A percentile compares a stretch with the other conserved stretches of the same genome.
Conservation (phyloP, 768 basidiomycete species). For the Auriscalpium vulgare region DNA sequence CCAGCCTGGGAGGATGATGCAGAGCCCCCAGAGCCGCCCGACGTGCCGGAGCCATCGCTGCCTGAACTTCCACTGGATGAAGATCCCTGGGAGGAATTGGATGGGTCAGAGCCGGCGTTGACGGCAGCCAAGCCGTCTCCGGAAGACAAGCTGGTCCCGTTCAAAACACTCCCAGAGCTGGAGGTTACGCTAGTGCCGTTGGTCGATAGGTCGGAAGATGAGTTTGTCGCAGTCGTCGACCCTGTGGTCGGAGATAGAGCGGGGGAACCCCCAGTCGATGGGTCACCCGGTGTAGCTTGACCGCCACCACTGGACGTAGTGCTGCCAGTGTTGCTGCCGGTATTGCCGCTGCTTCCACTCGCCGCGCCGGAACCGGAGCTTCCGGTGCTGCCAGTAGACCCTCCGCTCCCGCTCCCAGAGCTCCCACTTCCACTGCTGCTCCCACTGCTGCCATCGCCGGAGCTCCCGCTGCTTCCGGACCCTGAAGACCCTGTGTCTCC, state of each 20-base stretch:
- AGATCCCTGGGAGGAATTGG: neutral
- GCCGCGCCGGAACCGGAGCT: neutral
- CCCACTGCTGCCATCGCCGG: neutral
- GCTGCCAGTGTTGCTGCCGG: neutral
- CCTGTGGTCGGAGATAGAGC: neutral
- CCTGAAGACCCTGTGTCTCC: neutral
- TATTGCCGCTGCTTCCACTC: neutral
- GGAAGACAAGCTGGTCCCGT: neutral
- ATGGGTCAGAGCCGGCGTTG: neutral
- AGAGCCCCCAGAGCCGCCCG: neutral
- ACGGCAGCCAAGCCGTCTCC: neutral
- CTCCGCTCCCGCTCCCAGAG: neutral
- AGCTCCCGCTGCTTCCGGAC: neutral
- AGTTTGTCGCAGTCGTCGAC: neutral
- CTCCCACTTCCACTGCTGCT: neutral
- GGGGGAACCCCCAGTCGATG: neutral
- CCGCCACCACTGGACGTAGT: neutral
- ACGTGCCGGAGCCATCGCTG: neutral
- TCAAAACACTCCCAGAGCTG: neutral
- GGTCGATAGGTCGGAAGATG: neutral
- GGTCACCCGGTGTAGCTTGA: neutral
- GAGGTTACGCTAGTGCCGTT: neutral
- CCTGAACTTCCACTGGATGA: neutral
- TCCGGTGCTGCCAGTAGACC: neutral
- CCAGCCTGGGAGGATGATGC: neutral